Conservation (phyloP, 352 stramenopile species). For the Pythium brachiatum region DNA sequence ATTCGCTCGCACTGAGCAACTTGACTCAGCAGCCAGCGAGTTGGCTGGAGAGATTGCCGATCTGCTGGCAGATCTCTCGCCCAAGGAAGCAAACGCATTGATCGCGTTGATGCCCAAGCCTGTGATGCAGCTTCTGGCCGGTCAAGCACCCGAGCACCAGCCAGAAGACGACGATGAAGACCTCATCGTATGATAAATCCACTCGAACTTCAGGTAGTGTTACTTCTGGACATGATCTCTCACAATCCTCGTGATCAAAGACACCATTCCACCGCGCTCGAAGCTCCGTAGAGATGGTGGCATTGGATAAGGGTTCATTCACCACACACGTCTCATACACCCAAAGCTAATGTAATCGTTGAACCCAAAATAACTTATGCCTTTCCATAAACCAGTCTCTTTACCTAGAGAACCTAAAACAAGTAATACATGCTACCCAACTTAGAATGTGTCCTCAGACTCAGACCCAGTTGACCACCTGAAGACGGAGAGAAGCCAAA, state of each 20-base stretch:
- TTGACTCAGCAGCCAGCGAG: conserved; percentile 51
- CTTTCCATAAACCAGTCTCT: no score
- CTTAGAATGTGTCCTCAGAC: no score
- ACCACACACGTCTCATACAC: background rate
- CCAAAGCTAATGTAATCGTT: background rate
- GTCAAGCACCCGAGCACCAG: background rate
- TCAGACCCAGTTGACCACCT: background rate
- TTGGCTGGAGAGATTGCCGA: conserved; percentile 50
- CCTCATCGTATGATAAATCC: conserved; percentile 16
- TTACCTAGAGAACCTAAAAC: background rate
- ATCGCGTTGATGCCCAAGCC: conserved; percentile 5
- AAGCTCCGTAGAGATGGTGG: background rate
- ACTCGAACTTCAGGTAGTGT: conserved; percentile 1
- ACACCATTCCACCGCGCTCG: no score
- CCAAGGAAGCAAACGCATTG: conserved; percentile 13
- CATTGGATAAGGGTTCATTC: background rate
- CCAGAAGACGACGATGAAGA: conserved; percentile 2
- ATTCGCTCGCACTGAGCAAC: conserved; percentile 52
- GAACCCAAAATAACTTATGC: background rate
- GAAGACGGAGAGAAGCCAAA: background rate
- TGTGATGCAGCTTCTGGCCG: conserved; percentile 9
- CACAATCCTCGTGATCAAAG: no score
- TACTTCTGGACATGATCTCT: background rate
- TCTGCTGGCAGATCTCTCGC: conserved; percentile 10
- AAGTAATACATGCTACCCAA: background rate